Percentiles rank a stretch among this genome's conserved stretches.
Evolutionary conservation across 768 basidiomycete genomes (phyloP).

Genomic region (Agrocybe chaxingu): DNA sequence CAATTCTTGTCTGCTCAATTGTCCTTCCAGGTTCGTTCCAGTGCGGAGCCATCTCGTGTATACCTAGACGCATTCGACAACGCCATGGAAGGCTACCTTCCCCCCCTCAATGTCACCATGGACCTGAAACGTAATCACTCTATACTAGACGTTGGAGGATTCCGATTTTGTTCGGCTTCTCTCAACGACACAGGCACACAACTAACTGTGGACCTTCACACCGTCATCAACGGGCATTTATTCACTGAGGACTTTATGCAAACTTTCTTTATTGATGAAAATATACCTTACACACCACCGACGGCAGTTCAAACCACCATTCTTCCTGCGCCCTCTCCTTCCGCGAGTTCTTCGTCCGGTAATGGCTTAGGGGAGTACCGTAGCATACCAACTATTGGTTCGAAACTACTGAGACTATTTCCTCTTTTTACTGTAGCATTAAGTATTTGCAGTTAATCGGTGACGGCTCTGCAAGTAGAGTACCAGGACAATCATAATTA

Average conservation of each 20-base stretch:
- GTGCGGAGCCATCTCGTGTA: conserved; percentile 8
- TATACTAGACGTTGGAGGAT: conserved; percentile 6
- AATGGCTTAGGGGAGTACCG: too few species aligned
- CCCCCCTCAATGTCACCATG: conserved; percentile 1
- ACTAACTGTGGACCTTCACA: conserved; percentile 13
- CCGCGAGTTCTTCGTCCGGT: not conserved
- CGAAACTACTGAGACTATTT: too few species aligned
- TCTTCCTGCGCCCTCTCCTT: not conserved
- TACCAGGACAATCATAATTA: too few species aligned
- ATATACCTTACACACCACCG: conserved; percentile 10
- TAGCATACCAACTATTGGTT: too few species aligned
- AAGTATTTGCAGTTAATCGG: too few species aligned
- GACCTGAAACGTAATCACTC: conserved; percentile 10
- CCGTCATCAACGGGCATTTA: conserved; percentile 4
- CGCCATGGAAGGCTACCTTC: conserved; percentile 6
- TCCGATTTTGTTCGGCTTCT: conserved; percentile 9
- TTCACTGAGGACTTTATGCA: conserved; percentile 13
- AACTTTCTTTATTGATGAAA: conserved; percentile 10
- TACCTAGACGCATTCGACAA: conserved; percentile 13
- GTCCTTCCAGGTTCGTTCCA: too few species aligned
- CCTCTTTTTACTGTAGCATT: too few species aligned
- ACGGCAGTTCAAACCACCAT: not conserved
- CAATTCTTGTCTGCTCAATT: not conserved
- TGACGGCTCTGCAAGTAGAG: too few species aligned
- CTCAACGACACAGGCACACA: conserved; percentile 8